Percentiles rank a stretch among this genome's conserved stretches.
These are phyloP conservation scores for Tausonia pullulans DNA, from an alignment of 1,284 basidiomycete species.

Conservation along the genomic window DNA sequence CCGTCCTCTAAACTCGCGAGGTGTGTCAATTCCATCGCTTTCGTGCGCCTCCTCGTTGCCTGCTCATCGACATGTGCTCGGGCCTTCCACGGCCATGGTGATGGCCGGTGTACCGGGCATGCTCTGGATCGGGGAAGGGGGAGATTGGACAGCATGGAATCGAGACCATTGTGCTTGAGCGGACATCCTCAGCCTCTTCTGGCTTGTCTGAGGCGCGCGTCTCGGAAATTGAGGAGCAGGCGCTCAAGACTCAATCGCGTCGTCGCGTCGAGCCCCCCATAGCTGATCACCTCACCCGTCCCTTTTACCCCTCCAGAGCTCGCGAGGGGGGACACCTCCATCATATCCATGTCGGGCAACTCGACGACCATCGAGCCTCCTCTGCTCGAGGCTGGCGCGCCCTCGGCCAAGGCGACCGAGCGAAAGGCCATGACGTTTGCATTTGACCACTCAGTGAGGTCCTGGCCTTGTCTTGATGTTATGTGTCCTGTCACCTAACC, in stretches of 20 bases:
- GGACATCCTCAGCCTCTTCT: background rate
- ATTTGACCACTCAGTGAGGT: conserved; percentile 38
- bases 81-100: background rate
- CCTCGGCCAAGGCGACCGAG: conserved; percentile 49
- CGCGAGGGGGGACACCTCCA: conserved; percentile 75
- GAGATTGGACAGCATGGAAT: conserved; percentile 1
- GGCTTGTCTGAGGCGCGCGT: background rate
- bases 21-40: conserved; percentile 40
- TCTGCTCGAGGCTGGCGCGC: conserved; percentile 35
- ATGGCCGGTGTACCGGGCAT: too few species aligned
- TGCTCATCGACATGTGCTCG: background rate
- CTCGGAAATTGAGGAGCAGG: background rate
- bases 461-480: background rate
- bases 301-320: conserved; percentile 49
- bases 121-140: background rate
- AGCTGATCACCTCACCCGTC: conserved; percentile 10
- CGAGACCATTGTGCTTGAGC: conserved; percentile 4
- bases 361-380: conserved; percentile 84
- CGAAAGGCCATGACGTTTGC: conserved; percentile 79
- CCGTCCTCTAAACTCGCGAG: conserved; percentile 83
- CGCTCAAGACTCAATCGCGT: background rate
- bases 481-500: background rate
- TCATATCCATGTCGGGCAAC: conserved; percentile 86
- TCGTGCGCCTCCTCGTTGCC: conserved; percentile 6
- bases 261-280: background rate